Evolutionary conservation across 371 early-diverging fungal species (phyloP).

Genomic region (Rhizopus delemar): DNA sequence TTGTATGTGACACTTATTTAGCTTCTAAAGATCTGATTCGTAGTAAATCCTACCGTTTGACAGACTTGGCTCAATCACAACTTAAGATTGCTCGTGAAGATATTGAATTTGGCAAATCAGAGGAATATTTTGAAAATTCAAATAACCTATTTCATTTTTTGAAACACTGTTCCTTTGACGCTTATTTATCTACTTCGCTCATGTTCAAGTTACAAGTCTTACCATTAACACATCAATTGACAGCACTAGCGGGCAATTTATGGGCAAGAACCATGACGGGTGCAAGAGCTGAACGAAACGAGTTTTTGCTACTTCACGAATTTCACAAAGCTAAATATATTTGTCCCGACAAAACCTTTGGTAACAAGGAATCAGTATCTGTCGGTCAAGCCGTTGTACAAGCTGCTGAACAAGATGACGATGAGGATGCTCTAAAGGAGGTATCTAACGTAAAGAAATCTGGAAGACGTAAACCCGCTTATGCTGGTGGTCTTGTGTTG

Average conservation of each 20-base stretch:
- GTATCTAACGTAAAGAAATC: conserved; percentile 37
- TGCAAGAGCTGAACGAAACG: conserved; percentile 98
- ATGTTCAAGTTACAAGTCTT: conserved; percentile 88
- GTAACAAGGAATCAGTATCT: conserved; percentile 13
- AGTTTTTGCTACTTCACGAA: conserved; percentile 96
- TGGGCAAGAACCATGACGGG: conserved; percentile 93
- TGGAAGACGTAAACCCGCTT: conserved; percentile 85
- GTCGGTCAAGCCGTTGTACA: conserved; percentile 36
- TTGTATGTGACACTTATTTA: conserved; percentile 94
- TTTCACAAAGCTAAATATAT: conserved; percentile 91
- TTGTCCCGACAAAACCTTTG: conserved; percentile 81
- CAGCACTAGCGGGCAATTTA: conserved; percentile 91
- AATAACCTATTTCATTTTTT: conserved; percentile 67
- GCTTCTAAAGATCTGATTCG: conserved; percentile 86
- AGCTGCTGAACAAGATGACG: conserved; percentile 52
- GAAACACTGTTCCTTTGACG: conserved; percentile 83
- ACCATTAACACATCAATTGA: conserved; percentile 94
- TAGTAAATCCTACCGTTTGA: conserved; percentile 86
- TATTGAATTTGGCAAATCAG: conserved; percentile 80
- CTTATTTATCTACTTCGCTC: conserved; percentile 76
- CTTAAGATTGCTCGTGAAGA: conserved; percentile 84
- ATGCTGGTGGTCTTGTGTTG: conserved; percentile 97
- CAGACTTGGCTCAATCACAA: conserved; percentile 74
- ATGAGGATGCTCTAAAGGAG: conserved; percentile 46
- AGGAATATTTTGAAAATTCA: conserved; percentile 67